phyloP scores from a whole-genome alignment of 768 basidiomycete species.

The Epithele typhae region DNA sequence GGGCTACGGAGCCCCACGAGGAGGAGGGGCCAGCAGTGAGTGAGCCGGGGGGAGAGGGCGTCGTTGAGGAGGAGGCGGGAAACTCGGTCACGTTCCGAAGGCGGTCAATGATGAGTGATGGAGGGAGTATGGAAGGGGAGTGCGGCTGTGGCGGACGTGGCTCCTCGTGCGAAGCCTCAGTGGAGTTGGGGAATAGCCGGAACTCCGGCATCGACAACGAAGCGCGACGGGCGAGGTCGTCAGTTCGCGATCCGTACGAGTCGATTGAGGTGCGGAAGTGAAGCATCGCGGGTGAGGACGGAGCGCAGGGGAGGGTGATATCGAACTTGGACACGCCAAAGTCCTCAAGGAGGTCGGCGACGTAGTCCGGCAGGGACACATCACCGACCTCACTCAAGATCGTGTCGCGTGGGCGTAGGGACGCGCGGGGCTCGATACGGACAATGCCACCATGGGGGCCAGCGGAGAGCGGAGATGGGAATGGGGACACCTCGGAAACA shows the following conservation, averaged over 20 bases:
- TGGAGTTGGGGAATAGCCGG: background rate
- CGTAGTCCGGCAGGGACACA: conserved; percentile 39
- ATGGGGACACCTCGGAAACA: background rate
- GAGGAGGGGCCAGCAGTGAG: background rate
- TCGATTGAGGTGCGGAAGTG: background rate
- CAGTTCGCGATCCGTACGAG: background rate
- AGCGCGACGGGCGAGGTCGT: background rate
- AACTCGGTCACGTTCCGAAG: background rate
- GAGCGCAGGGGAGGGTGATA: conserved; percentile 1
- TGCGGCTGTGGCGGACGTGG: background rate
- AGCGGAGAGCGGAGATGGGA: background rate
- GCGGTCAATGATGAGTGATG: background rate
- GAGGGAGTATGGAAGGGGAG: background rate
- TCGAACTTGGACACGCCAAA: conserved; percentile 20
- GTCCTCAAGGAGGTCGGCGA: conserved; percentile 38
- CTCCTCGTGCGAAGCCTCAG: background rate
- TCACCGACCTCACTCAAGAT: conserved; percentile 32
- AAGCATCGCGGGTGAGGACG: background rate
- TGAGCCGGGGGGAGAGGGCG: too few species aligned
- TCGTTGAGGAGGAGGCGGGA: background rate
- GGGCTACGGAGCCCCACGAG: background rate
- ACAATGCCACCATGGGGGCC: conserved; percentile 1
- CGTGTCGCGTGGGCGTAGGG: conserved; percentile 32
- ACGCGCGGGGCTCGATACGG: conserved; percentile 1
- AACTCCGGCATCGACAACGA: background rate